Conservation (phyloP, 176 grass and related monocot genomes). For the Poa pratensis region DNA sequence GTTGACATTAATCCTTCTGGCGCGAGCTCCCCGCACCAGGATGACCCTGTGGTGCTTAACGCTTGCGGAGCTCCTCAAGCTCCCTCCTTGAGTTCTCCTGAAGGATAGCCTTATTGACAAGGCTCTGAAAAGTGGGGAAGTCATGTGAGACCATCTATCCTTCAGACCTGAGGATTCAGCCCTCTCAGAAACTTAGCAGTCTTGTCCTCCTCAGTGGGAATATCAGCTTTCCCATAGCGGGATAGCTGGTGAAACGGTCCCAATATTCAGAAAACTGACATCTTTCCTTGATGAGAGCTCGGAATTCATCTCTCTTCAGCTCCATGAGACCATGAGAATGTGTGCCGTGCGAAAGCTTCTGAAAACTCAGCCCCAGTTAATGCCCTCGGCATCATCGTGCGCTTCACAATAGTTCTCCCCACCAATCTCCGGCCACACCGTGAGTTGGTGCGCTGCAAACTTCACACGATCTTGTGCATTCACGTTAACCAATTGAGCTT, state of each 20-base stretch:
- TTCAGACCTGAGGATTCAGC: not conserved
- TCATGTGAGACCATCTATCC: not conserved
- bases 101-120: not conserved
- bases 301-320: not conserved
- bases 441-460: not conserved
- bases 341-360: not conserved
- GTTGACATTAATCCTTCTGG: too few relatives aligned
- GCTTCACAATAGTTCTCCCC: not conserved
- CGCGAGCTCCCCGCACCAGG: too few relatives aligned
- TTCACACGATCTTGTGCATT: not conserved
- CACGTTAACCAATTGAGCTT: not conserved
- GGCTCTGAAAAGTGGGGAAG: not conserved
- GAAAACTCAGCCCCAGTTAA: not conserved
- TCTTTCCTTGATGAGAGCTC: too few relatives aligned
- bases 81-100: not conserved
- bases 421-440: not conserved
- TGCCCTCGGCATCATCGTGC: not conserved
- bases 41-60: too few relatives aligned
- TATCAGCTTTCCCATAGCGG: not conserved
- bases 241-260: too few relatives aligned
- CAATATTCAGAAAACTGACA: too few relatives aligned
- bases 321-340: not conserved
- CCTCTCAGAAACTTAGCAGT: not conserved
- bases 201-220: not conserved
- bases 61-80: not conserved